phyloP scores from a whole-genome alignment of 139 green algal genomes.

The Closterium sp. region DNA sequence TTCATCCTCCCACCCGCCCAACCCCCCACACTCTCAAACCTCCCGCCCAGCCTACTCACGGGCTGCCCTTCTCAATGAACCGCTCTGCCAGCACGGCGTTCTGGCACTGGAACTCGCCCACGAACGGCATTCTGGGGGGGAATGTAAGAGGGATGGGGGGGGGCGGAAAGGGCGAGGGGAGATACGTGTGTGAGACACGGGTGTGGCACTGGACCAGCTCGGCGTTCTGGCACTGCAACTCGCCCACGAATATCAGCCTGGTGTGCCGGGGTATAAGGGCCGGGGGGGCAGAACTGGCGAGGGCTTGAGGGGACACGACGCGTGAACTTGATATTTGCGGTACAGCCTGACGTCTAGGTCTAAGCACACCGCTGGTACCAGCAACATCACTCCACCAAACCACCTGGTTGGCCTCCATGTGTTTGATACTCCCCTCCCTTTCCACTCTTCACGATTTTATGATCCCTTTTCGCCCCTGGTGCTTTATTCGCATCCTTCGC shows the following conservation, averaged over 20 bases:
- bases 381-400: too few species aligned
- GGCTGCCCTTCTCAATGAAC: slow-evolving; percentile 43
- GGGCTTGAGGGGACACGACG: too few species aligned
- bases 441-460: too few species aligned
- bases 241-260: slow-evolving; percentile 32
- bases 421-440: too few species aligned
- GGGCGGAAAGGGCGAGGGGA: background rate
- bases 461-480: too few species aligned
- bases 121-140: slow-evolving; percentile 22
- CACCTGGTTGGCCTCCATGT: too few species aligned
- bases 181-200: background rate
- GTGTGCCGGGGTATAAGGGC: too few species aligned
- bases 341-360: too few species aligned
- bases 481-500: too few species aligned
- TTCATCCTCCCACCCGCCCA: background rate
- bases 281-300: too few species aligned
- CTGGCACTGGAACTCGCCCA: slow-evolving; percentile 34
- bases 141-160: background rate
- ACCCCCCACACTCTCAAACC: background rate
- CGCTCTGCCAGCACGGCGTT: slow-evolving; percentile 35
- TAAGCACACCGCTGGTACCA: too few species aligned
- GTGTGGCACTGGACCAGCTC: background rate
- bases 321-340: too few species aligned
- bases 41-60: background rate
- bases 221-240: slow-evolving; percentile 42